These are phyloP conservation scores for Gonapodya sp. DNA, from an alignment of 192 early-diverging fungal genomes.

Conservation along the genomic window DNA sequence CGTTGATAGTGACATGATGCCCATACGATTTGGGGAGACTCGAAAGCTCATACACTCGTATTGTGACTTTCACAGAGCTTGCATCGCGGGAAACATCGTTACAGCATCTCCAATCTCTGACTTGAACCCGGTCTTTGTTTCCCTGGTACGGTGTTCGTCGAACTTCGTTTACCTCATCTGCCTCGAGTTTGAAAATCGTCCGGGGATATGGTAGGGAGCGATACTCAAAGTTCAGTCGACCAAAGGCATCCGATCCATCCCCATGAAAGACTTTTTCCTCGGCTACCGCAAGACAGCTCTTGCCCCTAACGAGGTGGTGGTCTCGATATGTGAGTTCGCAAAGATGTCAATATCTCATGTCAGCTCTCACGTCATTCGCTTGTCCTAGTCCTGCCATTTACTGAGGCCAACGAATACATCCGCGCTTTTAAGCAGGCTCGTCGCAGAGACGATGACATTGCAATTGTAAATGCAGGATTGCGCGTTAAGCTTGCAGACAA, in stretches of 20 bases:
- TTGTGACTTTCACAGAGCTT: slow-evolving; percentile 32
- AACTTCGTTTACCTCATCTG: slow-evolving; percentile 7
- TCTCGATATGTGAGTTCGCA: slow-evolving; percentile 33
- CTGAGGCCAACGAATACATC: slow-evolving; percentile 42
- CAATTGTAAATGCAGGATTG: slow-evolving; percentile 72
- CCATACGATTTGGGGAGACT: no score
- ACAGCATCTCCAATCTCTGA: slow-evolving; percentile 86
- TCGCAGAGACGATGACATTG: slow-evolving; percentile 79
- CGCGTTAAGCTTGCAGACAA: slow-evolving; percentile 40
- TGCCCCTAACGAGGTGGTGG: slow-evolving; percentile 50
- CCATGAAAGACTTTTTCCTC: slow-evolving; percentile 64
- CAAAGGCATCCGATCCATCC: slow-evolving; percentile 36
- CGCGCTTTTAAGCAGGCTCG: slow-evolving; percentile 80
- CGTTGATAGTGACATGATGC: neutral
- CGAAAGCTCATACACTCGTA: neutral
- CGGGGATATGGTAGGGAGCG: slow-evolving; percentile 26
- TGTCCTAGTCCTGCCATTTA: slow-evolving; percentile 48
- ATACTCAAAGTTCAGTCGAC: slow-evolving; percentile 34
- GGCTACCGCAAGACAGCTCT: slow-evolving; percentile 73
- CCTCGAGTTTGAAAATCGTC: neutral
- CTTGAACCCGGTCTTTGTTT: slow-evolving; percentile 75
- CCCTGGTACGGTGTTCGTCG: slow-evolving; percentile 27
- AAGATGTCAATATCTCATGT: neutral
- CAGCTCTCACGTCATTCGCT: slow-evolving; percentile 8
- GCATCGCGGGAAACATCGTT: slow-evolving; percentile 74